Conservation (phyloP, 257 asterid species). For the Capsicum rhomboideum region DNA sequence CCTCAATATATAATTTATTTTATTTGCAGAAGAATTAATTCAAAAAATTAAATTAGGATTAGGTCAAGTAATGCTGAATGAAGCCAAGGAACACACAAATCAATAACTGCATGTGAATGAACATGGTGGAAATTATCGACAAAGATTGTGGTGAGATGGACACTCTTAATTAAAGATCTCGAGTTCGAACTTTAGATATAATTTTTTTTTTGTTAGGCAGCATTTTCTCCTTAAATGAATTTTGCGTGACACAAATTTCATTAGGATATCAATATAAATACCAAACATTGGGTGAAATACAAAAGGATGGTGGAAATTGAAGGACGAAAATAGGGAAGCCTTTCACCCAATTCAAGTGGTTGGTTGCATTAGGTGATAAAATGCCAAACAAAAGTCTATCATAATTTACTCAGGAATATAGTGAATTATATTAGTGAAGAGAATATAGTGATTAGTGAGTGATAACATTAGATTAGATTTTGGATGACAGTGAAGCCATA, state of each 20-base stretch:
- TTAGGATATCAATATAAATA: neutral
- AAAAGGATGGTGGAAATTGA: neutral
- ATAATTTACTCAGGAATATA: neutral
- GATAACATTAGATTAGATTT: neutral
- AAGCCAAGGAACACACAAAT: neutral
- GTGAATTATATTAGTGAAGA: too few relatives aligned
- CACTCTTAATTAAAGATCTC: accelerated
- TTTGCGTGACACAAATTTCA: neutral
- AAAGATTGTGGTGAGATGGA: neutral
- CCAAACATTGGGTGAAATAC: too few relatives aligned
- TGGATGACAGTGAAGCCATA: neutral
- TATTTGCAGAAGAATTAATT: neutral
- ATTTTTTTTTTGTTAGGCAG: too few relatives aligned
- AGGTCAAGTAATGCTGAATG: neutral
- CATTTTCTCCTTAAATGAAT: neutral
- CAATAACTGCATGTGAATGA: neutral
- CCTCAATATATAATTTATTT: neutral
- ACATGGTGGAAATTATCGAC: neutral
- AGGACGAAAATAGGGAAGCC: neutral
- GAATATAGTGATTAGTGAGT: neutral
- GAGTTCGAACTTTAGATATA: too few relatives aligned
- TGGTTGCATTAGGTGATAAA: neutral
- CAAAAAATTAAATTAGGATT: neutral
- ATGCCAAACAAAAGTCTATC: neutral
- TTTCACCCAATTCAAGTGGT: neutral